Evolutionary conservation across 306 rosid genomes (phyloP).

Genomic region (Cicer judaicum): DNA sequence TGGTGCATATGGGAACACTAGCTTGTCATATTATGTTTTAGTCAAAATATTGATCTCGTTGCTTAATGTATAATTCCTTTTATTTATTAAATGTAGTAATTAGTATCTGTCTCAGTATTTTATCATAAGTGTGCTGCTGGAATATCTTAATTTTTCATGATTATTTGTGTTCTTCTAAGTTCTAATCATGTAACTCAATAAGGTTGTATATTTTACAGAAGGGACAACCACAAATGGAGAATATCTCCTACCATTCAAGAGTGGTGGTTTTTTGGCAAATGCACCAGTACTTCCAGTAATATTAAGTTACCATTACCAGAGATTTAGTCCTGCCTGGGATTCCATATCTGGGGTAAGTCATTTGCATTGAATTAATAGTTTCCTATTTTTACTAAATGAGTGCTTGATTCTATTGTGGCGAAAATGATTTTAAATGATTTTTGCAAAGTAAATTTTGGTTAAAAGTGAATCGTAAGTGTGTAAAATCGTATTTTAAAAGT

Average conservation of each 20-base stretch:
- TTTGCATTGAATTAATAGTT: constrained; percentile 6
- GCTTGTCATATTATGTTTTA: neutral
- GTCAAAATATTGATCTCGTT: neutral
- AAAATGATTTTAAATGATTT: neutral
- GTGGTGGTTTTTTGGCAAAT: constrained; percentile 81
- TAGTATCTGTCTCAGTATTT: constrained; percentile 11
- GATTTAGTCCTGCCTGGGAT: constrained; percentile 98
- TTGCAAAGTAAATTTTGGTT: neutral
- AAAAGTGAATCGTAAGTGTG: neutral
- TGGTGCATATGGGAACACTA: constrained; percentile 6
- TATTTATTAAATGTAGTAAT: neutral
- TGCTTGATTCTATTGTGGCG: neutral
- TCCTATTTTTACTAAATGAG: constrained; percentile 4
- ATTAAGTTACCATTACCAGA: constrained; percentile 75
- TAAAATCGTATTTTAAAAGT: neutral
- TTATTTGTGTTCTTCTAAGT: constrained; percentile 14
- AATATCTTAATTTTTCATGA: constrained; percentile 19
- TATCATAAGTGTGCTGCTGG: constrained; percentile 7
- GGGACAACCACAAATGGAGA: constrained; percentile 97
- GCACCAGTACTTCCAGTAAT: constrained; percentile 86
- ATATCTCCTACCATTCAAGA: constrained; percentile 90
- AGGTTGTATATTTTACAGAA: constrained; percentile 60
- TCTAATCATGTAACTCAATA: constrained; percentile 23
- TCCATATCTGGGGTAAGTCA: constrained; percentile 90
- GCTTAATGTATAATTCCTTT: neutral